phyloP scores from a whole-genome alignment of 139 green algal species.

The Yamagishiella unicocca region DNA sequence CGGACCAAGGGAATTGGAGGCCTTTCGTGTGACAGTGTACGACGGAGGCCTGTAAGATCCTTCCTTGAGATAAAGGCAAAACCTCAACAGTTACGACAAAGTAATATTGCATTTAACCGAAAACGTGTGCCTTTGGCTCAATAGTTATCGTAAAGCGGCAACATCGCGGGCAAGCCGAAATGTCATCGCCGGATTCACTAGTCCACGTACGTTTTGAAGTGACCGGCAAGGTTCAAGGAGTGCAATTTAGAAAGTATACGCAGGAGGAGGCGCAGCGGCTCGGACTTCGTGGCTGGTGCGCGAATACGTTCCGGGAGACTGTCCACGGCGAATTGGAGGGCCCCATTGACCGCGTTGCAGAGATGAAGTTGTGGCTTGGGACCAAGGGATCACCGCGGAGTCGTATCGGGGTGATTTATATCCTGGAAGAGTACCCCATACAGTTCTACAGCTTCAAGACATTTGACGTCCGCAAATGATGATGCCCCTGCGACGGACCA shows the following conservation, averaged over 20 bases:
- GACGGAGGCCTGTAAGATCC: no score
- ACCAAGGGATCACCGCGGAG: constrained; percentile 1
- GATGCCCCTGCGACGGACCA: no score
- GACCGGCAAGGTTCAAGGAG: constrained; percentile 11
- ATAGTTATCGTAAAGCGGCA: no score
- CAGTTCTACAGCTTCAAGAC: not conserved
- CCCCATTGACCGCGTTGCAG: not conserved
- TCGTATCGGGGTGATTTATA: constrained; percentile 15
- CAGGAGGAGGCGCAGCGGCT: constrained; percentile 50
- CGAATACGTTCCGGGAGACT: constrained; percentile 59
- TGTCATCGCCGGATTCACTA: no score
- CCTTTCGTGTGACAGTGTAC: no score
- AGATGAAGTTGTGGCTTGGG: constrained; percentile 44
- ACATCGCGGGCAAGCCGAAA: no score
- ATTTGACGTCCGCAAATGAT: constrained; percentile 26
- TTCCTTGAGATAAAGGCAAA: no score
- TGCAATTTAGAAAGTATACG: constrained; percentile 69
- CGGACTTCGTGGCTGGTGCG: constrained; percentile 58
- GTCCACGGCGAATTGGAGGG: constrained; percentile 64
- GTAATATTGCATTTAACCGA: no score
- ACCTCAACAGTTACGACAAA: no score
- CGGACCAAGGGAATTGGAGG: no score
- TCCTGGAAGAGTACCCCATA: not conserved
- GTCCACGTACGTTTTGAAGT: no score
- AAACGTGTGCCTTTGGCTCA: no score